Evolutionary conservation across 1,284 basidiomycete genomes (phyloP), one percentile per base, ranked within the genome.

Genomic region (Ganoderma meredithae): DNA sequence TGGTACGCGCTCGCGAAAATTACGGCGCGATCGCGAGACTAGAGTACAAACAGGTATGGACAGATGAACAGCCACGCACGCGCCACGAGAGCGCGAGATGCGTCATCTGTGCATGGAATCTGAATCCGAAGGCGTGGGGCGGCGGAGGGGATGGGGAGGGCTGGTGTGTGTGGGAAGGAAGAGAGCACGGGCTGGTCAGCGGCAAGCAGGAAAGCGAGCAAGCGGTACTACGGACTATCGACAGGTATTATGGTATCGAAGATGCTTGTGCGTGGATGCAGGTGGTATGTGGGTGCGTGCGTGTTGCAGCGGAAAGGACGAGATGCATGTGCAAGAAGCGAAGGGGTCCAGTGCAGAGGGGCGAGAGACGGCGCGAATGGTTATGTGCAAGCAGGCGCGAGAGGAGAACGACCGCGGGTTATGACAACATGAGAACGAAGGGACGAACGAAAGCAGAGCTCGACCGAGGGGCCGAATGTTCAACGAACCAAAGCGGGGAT

Each of bases 1-100:
- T 63, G 59, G 64, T 52, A 63, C 63, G 62, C 61, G 47, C 66
- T 59, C 62, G 70, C 67, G 63, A 63, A 41, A 67, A 71, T 59
- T 68, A 66, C 67, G 70, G 70, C 64, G 47, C 67, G 65, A 68
- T 71, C 65, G 67, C 25, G 68, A 63, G 56, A 59, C 66, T 71
- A 63, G 64, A 33, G 31, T 71, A 60, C 66, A 33, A 36, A 47
- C 59, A 55, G n/a, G 36, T 52, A 39, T 47, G 36, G 39, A 31
- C 43, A 62, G 63, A 69, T 68, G 36, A 39, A 63, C 64, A 59
- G 44, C 61, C 66, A 63, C 64, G 62, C 63, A 44, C 62, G 62
- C 64, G 52, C 64, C 60, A 68, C 71, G n/a, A 44, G 53, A 56
- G 53, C 36, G n/a, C 33, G 52, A 53, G 39, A 17, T 25, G 62